A percentile compares a stretch with the other conserved stretches of the same genome.
Conservation (phyloP, 345 rosid species). For the Citrus medica region DNA sequence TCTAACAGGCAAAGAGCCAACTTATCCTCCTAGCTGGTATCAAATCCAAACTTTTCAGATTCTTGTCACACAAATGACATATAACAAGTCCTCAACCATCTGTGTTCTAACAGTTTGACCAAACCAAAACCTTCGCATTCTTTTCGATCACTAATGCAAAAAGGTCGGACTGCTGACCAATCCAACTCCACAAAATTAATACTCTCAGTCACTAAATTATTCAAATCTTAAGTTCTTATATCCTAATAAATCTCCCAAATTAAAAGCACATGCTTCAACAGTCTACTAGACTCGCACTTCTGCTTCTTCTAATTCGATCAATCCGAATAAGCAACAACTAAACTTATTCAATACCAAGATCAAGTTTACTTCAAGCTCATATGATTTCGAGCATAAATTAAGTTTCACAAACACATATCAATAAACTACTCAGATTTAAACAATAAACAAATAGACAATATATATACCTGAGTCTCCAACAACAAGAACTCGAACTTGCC, state of each 20-base stretch:
- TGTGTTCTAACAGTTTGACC: background rate
- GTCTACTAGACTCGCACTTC: background rate
- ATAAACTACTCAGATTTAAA: background rate
- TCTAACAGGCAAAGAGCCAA: background rate
- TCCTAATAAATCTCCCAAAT: background rate
- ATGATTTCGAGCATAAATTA: background rate
- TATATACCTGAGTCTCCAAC: constrained; percentile 91
- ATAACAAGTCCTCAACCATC: background rate
- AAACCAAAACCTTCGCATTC: background rate
- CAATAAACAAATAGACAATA: background rate
- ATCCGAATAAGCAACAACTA: constrained; percentile 7
- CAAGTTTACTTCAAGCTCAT: background rate
- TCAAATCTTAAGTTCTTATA: background rate
- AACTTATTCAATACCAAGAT: background rate
- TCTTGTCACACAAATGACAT: background rate
- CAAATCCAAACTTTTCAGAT: background rate
- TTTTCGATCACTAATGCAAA: background rate
- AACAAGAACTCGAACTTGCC: constrained; percentile 95
- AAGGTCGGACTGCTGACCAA: background rate
- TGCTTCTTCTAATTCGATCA: background rate
- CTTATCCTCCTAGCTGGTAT: background rate
- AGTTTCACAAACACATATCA: background rate
- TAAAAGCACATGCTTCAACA: background rate
- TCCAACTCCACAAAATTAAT: background rate
- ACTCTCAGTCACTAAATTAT: background rate